Percentiles rank a stretch among this genome's conserved stretches.
phyloP scores from a whole-genome alignment of 2,329 filamentous ascomycete genomes.

The Chrysoporthe puriensis region DNA sequence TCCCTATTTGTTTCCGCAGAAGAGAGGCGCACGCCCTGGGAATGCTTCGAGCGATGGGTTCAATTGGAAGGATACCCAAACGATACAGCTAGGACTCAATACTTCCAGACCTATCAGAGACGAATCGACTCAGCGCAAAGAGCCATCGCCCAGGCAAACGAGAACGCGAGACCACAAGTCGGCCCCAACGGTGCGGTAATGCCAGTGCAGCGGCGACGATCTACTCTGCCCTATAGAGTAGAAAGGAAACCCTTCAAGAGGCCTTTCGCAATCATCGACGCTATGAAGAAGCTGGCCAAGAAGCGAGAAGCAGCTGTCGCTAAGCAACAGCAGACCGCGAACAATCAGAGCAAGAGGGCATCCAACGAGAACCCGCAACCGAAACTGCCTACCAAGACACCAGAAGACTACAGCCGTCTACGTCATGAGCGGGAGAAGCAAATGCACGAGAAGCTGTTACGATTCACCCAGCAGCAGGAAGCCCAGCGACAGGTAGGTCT shows the following conservation, averaged over 20 bases:
- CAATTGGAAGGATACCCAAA: constrained; percentile 85
- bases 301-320: constrained; percentile 85
- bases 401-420: constrained; percentile 86
- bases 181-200: constrained; percentile 47
- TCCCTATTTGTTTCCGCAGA: constrained; percentile 83
- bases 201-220: constrained; percentile 62
- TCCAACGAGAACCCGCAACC: constrained; percentile 65
- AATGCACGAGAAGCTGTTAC: constrained; percentile 61
- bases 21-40: constrained; percentile 93
- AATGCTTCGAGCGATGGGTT: constrained; percentile 98
- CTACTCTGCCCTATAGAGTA: constrained; percentile 80
- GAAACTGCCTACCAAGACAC: constrained; percentile 67
- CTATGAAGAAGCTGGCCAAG: constrained; percentile 93
- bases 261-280: constrained; percentile 86
- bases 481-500: constrained; percentile 57
- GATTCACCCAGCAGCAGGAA: constrained; percentile 62
- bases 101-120: constrained; percentile 76
- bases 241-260: constrained; percentile 85
- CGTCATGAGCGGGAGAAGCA: constrained; percentile 84
- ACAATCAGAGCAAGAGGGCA: constrained; percentile 81
- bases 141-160: constrained; percentile 53
- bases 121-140: constrained; percentile 64
- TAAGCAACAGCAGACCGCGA: constrained; percentile 83
- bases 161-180: constrained; percentile 44
- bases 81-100: constrained; percentile 94